A percentile compares a stretch with the other conserved stretches of the same genome.
These are phyloP conservation scores for Yarrowia galli DNA, from an alignment of 1,139 yeast species.

Conservation along the genomic window DNA sequence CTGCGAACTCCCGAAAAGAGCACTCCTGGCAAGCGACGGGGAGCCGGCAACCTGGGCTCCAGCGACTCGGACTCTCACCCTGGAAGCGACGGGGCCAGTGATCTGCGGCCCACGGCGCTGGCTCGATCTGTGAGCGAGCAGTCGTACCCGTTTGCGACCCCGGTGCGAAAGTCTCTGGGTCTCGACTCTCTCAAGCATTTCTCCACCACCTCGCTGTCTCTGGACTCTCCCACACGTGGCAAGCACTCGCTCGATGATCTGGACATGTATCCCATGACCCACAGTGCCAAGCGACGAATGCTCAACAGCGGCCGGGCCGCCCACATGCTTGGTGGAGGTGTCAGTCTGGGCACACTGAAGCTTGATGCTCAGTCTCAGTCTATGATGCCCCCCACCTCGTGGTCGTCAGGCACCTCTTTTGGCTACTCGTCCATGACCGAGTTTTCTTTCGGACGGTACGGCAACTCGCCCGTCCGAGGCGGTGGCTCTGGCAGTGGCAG, in stretches of 20 bases:
- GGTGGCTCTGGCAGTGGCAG: background rate
- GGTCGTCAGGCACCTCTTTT: conserved; percentile 12
- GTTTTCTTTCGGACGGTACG: conserved; percentile 30
- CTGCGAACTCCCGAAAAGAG: conserved; percentile 36
- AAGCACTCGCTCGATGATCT: conserved; percentile 33
- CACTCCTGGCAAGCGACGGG: conserved; percentile 20
- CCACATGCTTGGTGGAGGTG: conserved; percentile 24
- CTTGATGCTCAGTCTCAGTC: conserved; percentile 18
- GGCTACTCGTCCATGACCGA: conserved; percentile 36
- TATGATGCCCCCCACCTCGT: conserved; percentile 30
- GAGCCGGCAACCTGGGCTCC: conserved; percentile 16
- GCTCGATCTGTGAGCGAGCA: conserved; percentile 33
- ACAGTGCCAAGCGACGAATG: conserved; percentile 36
- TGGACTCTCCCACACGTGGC: conserved; percentile 31
- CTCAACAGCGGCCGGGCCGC: conserved; percentile 28
- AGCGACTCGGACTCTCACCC: conserved; percentile 14
- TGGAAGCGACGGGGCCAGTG: conserved; percentile 25
- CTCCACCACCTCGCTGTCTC: conserved; percentile 25
- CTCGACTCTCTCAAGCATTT: conserved; percentile 37
- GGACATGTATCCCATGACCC: conserved; percentile 32
- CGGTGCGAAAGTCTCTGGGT: conserved; percentile 24
- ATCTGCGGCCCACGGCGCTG: conserved; percentile 33
- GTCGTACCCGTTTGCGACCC: conserved; percentile 35
- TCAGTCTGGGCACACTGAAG: conserved; percentile 24
- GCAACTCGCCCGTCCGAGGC: conserved; percentile 22